phyloP scores from a whole-genome alignment of 2,329 filamentous ascomycete genomes.

The Colletotrichum truncatum region DNA sequence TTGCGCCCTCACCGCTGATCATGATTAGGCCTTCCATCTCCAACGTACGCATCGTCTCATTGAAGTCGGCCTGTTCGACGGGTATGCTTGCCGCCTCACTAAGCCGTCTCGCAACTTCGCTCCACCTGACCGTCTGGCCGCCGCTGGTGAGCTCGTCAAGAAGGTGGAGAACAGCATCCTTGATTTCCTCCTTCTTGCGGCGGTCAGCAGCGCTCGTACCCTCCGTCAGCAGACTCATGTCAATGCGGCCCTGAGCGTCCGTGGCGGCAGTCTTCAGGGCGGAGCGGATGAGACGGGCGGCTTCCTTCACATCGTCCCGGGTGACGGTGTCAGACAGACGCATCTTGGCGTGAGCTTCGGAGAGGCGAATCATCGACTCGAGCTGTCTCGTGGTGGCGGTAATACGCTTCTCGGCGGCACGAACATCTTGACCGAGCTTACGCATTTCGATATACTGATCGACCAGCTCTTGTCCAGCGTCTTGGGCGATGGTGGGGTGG shows the following conservation, averaged over 20 bases:
- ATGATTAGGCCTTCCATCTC: slow-evolving; percentile 88
- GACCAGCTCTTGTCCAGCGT: slow-evolving; percentile 85
- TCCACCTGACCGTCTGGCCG: slow-evolving; percentile 76
- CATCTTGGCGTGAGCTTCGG: slow-evolving; percentile 99
- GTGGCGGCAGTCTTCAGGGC: slow-evolving; percentile 98
- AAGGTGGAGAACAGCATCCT: slow-evolving; percentile 76
- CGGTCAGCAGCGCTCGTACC: slow-evolving; percentile 92
- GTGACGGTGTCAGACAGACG: slow-evolving; percentile 81
- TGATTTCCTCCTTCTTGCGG: slow-evolving; percentile 83
- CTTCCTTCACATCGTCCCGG: slow-evolving; percentile 84
- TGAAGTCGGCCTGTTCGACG: slow-evolving; percentile 83
- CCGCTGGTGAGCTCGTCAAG: slow-evolving; percentile 82
- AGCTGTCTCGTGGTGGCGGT: slow-evolving; percentile 96
- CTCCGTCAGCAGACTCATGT: slow-evolving; percentile 95
- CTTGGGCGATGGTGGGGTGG: slow-evolving; percentile 82
- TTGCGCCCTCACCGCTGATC: slow-evolving; percentile 83
- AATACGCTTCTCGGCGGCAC: slow-evolving; percentile 92
- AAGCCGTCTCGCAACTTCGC: slow-evolving; percentile 79
- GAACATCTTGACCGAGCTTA: slow-evolving; percentile 87
- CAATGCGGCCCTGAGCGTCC: slow-evolving; percentile 89
- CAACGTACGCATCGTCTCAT: slow-evolving; percentile 79
- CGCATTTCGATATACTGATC: slow-evolving; percentile 94
- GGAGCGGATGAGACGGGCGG: slow-evolving; percentile 89
- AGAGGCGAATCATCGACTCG: slow-evolving; percentile 97
- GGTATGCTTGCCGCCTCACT: slow-evolving; percentile 75